Evolutionary conservation across 129 eudicot species (phyloP).

Genomic region (Mikania micrantha): DNA sequence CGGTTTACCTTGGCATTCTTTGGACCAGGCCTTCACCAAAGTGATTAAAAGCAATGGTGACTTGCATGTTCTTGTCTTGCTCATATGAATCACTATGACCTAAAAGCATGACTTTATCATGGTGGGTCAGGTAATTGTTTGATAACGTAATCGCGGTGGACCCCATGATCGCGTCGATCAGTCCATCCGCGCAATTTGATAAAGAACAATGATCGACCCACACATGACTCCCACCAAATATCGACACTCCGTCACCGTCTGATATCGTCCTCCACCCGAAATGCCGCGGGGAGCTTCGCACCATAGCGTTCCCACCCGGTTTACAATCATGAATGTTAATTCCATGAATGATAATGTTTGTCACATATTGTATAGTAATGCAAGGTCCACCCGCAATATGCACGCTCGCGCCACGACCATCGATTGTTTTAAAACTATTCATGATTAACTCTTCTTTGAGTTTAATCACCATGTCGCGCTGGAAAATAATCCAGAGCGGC

Average conservation of each 20-base stretch:
- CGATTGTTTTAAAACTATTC: conserved; percentile 1
- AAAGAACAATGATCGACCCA: conserved; percentile 8
- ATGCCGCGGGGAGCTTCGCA: not conserved
- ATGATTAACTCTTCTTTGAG: conserved; percentile 4
- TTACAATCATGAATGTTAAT: conserved; percentile 1
- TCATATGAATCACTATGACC: conserved; percentile 53
- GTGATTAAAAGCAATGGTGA: conserved; percentile 11
- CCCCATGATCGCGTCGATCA: conserved; percentile 7
- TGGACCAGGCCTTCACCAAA: conserved; percentile 5
- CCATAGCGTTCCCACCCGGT: not conserved
- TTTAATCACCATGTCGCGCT: conserved; percentile 5
- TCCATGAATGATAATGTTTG: not conserved
- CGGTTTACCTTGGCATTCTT: conserved; percentile 4
- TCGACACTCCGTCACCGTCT: conserved; percentile 1
- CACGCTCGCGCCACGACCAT: not conserved
- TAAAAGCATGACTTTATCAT: conserved; percentile 66
- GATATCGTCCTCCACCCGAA: not conserved
- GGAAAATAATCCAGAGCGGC: conserved; percentile 11
- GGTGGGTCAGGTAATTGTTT: conserved; percentile 60
- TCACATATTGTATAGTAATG: conserved; percentile 6
- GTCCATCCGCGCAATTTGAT: conserved; percentile 5
- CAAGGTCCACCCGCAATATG: not conserved
- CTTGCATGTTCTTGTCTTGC: conserved; percentile 10
- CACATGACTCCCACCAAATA: conserved; percentile 4
- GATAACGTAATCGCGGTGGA: conserved; percentile 36